Conservation (phyloP, 805 yeast genomes). For the Candida railenensis region DNA sequence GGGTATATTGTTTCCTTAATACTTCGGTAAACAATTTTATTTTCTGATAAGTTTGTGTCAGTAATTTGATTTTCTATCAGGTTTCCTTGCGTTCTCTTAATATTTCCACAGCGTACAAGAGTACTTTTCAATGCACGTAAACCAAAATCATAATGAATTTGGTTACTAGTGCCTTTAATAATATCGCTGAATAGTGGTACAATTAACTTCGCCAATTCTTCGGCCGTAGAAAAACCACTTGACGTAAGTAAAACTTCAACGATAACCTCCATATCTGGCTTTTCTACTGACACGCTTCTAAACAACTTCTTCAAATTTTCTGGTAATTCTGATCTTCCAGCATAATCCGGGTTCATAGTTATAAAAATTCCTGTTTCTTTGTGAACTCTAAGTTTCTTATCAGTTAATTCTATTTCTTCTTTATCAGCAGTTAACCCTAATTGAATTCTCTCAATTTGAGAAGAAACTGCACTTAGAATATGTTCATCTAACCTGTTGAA, state of each 20-base stretch:
- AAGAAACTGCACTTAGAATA: conserved; percentile 80
- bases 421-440: conserved; percentile 38
- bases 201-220: conserved; percentile 42
- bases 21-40: conserved; percentile 45
- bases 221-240: conserved; percentile 62
- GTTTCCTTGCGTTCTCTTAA: conserved; percentile 23
- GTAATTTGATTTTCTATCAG: neutral
- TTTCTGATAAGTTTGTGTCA: conserved; percentile 17
- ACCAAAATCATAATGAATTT: conserved; percentile 88
- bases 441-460: conserved; percentile 74
- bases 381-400: conserved; percentile 37
- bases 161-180: conserved; percentile 42
- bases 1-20: conserved; percentile 68
- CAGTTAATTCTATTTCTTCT: conserved; percentile 39
- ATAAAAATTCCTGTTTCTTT: conserved; percentile 71
- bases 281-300: conserved; percentile 68
- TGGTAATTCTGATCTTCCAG: conserved; percentile 80
- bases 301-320: conserved; percentile 82
- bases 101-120: conserved; percentile 55
- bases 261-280: conserved; percentile 69
- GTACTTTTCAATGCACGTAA: conserved; percentile 75
- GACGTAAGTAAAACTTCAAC: conserved; percentile 71
- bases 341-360: conserved; percentile 88
- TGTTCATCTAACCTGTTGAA: conserved; percentile 75
- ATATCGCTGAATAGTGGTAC: conserved; percentile 56